phyloP scores from a whole-genome alignment of 2,329 filamentous ascomycete genomes.

The Colletotrichum graminicola region DNA sequence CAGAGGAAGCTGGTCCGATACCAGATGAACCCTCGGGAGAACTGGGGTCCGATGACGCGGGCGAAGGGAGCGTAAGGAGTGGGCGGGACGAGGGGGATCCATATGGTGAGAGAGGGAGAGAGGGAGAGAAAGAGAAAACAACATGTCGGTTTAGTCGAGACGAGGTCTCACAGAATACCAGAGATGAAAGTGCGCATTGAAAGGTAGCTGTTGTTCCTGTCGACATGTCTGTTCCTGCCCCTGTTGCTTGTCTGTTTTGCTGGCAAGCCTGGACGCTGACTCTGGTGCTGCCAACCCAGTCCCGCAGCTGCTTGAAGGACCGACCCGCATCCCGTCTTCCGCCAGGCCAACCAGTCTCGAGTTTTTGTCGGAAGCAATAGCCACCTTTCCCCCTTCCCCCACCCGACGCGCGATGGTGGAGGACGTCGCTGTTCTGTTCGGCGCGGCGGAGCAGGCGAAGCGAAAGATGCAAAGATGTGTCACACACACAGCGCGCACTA shows the following conservation, averaged over 20 bases:
- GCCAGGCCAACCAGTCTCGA: neutral
- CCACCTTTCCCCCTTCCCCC: too few species aligned
- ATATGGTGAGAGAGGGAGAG: neutral
- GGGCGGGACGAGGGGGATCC: conserved; percentile 54
- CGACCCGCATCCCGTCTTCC: neutral
- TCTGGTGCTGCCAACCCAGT: neutral
- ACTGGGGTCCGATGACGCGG: conserved; percentile 89
- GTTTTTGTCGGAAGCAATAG: neutral
- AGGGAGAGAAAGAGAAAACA: neutral
- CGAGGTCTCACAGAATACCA: conserved; percentile 14
- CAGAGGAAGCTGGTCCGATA: conserved; percentile 83
- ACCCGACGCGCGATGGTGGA: neutral
- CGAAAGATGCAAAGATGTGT: neutral
- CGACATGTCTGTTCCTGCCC: neutral
- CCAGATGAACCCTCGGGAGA: conserved; percentile 88
- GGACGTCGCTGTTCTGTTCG: neutral
- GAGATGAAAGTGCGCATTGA: conserved; percentile 10
- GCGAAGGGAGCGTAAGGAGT: conserved; percentile 73
- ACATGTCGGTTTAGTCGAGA: conserved; percentile 18
- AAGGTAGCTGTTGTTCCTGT: conserved; percentile 21
- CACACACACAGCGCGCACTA: neutral
- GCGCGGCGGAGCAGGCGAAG: too few species aligned
- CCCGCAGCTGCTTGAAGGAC: neutral
- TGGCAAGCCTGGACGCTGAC: neutral
- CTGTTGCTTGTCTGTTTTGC: too few species aligned